Conservation (phyloP, 148 eudicot species). For the Silene conica region DNA sequence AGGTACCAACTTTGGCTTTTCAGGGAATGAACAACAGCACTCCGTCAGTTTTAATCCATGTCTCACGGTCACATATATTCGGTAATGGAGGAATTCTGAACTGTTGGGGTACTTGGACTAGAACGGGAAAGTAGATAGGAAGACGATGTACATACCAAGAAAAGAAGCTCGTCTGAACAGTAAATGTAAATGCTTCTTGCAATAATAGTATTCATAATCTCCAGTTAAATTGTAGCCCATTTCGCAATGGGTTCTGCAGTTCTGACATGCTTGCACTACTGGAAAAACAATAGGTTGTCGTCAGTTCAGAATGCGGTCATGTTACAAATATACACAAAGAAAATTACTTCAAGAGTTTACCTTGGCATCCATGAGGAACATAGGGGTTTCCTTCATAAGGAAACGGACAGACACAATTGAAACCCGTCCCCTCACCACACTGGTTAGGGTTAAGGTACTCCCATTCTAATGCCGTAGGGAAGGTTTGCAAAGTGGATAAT, state of each 20-base stretch:
- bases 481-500: background rate
- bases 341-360: too few species aligned
- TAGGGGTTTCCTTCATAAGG: conserved; percentile 23
- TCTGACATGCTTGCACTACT: conserved; percentile 20
- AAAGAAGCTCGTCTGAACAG: conserved; percentile 1
- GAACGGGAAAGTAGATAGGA: too few species aligned
- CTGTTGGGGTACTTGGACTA: too few species aligned
- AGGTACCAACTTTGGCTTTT: background rate
- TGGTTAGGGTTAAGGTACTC: too few species aligned
- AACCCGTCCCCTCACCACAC: too few species aligned
- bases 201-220: background rate
- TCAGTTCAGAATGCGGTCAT: too few species aligned
- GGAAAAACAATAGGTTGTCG: background rate
- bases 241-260: background rate
- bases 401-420: background rate
- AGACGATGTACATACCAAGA: conserved; percentile 10
- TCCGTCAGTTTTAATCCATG: too few species aligned
- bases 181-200: background rate
- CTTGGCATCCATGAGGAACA: conserved; percentile 25
- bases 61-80: too few species aligned
- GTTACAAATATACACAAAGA: too few species aligned
- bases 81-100: background rate
- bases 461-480: conserved; percentile 19
- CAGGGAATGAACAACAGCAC: too few species aligned
- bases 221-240: background rate